Evolutionary conservation across 306 rosid genomes (phyloP).

Genomic region (Erythrophleum fordii): DNA sequence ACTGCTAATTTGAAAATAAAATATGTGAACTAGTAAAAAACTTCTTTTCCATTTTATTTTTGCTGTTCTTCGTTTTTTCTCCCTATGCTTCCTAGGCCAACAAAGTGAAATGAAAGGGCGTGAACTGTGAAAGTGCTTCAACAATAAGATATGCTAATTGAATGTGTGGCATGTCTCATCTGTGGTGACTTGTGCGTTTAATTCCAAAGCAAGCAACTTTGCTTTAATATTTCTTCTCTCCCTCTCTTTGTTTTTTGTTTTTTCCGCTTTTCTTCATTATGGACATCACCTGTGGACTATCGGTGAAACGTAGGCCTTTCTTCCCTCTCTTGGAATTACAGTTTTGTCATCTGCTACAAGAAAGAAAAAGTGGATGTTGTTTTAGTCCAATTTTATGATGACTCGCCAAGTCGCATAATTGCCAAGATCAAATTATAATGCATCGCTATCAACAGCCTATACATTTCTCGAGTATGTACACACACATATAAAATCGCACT

Average conservation of each 20-base stretch:
- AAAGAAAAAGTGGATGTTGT: neutral
- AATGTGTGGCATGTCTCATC: slow-evolving; percentile 30
- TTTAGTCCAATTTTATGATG: neutral
- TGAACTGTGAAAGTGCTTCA: neutral
- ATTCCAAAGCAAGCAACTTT: slow-evolving; percentile 28
- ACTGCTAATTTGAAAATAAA: neutral
- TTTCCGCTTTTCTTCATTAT: neutral
- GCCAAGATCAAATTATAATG: too few species aligned
- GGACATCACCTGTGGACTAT: neutral
- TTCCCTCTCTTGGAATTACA: neutral
- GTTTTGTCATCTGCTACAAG: neutral
- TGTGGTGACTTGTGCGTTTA: neutral
- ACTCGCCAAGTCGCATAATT: too few species aligned
- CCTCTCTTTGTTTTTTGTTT: neutral
- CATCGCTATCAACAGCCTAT: neutral
- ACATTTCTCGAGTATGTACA: neutral
- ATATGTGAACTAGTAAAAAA: neutral
- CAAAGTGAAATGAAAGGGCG: neutral
- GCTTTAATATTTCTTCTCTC: neutral
- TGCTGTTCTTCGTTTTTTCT: too few species aligned
- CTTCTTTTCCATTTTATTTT: too few species aligned
- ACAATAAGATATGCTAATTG: slow-evolving; percentile 14
- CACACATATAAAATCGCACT: too few species aligned
- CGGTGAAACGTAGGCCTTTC: slow-evolving; percentile 6
- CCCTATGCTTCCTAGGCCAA: too few species aligned